These are phyloP conservation scores for Apiotrichum brassicae DNA, from an alignment of 1,284 basidiomycete species.

Conservation along the genomic window DNA sequence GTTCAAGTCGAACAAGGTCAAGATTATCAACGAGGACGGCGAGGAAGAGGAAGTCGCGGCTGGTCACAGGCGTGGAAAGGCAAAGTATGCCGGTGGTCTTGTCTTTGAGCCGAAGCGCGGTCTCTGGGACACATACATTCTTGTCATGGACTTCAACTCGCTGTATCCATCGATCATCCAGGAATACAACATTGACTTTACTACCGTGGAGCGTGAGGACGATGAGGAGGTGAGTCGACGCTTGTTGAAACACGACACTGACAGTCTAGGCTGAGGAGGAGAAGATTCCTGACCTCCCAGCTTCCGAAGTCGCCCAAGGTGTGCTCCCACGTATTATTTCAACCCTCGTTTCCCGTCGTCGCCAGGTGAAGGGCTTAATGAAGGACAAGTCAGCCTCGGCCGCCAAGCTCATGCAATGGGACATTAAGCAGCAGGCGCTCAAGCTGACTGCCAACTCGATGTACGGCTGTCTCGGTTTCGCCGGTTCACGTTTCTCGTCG, in stretches of 20 bases:
- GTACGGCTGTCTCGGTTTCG: constrained; percentile 99
- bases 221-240: constrained; percentile 52
- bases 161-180: constrained; percentile 99
- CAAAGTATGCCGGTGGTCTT: constrained; percentile 97
- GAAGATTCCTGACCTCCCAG: constrained; percentile 82
- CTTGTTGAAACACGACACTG: neutral
- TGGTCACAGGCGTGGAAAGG: constrained; percentile 66
- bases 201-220: constrained; percentile 74
- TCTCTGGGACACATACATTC: constrained; percentile 92
- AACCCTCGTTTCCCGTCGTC: constrained; percentile 80
- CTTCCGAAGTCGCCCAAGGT: constrained; percentile 67
- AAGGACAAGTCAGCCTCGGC: constrained; percentile 74
- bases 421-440: constrained; percentile 94
- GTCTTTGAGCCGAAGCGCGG: constrained; percentile 97
- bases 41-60: constrained; percentile 57
- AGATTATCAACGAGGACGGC: constrained; percentile 25
- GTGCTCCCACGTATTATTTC: constrained; percentile 94
- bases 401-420: constrained; percentile 81
- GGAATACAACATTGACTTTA: constrained; percentile 99
- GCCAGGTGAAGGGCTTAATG: constrained; percentile 90
- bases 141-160: constrained; percentile 99
- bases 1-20: constrained; percentile 56
- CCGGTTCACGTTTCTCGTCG: constrained; percentile 96
- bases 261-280: constrained; percentile 55
- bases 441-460: constrained; percentile 99